phyloP scores from a whole-genome alignment of 805 yeast species.

The Lipomyces sp. region DNA sequence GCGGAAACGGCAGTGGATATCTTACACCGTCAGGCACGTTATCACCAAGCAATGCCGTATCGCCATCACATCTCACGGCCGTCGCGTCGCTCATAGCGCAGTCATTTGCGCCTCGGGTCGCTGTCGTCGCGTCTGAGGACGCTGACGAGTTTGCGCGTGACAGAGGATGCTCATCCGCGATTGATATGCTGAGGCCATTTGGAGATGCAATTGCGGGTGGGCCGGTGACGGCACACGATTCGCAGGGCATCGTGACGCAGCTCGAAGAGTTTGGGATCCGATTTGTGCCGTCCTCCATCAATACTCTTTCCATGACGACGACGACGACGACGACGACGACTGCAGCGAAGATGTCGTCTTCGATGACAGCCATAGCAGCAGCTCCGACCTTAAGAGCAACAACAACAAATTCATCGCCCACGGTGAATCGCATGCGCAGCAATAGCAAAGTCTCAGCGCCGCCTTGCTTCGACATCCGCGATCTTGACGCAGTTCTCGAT shows the following conservation, averaged over 20 bases:
- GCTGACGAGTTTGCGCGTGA: conserved; percentile 47
- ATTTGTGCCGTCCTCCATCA: conserved; percentile 41
- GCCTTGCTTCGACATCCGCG: conserved; percentile 14
- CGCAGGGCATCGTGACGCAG: conserved; percentile 48
- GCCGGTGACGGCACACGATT: conserved; percentile 49
- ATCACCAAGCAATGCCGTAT: conserved; percentile 17
- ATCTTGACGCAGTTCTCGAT: conserved; percentile 16
- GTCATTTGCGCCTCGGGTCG: conserved; percentile 52
- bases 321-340: not conserved
- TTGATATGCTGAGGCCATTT: conserved; percentile 52
- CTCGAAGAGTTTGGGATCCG: conserved; percentile 57
- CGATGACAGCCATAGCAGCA: not conserved
- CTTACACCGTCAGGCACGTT: not conserved
- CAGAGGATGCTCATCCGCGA: conserved; percentile 44
- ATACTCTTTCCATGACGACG: not conserved
- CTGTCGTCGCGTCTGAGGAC: conserved; percentile 48
- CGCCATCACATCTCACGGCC: conserved; percentile 21
- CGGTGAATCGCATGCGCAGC: conserved; percentile 6
- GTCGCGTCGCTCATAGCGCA: conserved; percentile 30
- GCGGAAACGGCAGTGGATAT: not conserved
- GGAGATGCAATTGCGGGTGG: conserved; percentile 51
- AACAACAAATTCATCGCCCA: conserved; percentile 2
- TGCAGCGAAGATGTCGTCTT: not conserved
- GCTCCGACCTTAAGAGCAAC: not conserved
- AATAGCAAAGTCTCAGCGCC: conserved; percentile 9